Evolutionary conservation across 2,329 filamentous ascomycete genomes (phyloP), one percentile per base, ranked within the genome.

Genomic region (Curvularia spicifera): DNA sequence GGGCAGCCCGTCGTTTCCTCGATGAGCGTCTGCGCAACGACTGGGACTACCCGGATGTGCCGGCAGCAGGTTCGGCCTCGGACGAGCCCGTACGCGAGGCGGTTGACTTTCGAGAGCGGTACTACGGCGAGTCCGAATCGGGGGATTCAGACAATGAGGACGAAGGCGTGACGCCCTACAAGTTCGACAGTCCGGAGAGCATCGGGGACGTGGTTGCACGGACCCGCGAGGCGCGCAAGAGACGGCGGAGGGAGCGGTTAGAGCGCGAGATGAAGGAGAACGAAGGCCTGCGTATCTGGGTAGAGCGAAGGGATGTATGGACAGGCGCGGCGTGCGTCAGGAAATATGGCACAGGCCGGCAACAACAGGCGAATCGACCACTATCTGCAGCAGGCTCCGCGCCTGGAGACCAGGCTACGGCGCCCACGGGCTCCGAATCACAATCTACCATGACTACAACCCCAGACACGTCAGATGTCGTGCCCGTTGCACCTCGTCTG

Each of bases 261-360:
- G 75, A 79, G 53, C 70, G 73, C 29, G 81, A 83, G 61, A 79
- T 80, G 76, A 57, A 59, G 7, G 96, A 90, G 88, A 98, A 97
- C 69, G 82, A 89, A 37, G 94, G 94, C 0, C 75, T 97, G 56
- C 85, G 87, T n/a, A 90, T 89, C 73, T 98, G 91, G 78, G 85
- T 88, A 58, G 85, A 88, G 29, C 83, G 91, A 57, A 85, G 93
- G 48, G 87, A 97, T 78, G 88, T 87, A 6, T 98, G 94, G 94
- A 94, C 93, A 0, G 89, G 90, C 31, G 93, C 92, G 31, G 65
- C 69, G 20, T 68, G 69, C 37, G 85, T 84, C 62, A 83, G 81
- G 10, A 75, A 72, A 51, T 70, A 73, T 44, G 64, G 68, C n/a
- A 57, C 60, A 9, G 15, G 57, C 9, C 45, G 60, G n/a, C 59